Percentiles rank a stretch among this genome's conserved stretches.
These are phyloP conservation scores for Microcos paniculata DNA, from an alignment of 345 rosid species.

Conservation along the genomic window DNA sequence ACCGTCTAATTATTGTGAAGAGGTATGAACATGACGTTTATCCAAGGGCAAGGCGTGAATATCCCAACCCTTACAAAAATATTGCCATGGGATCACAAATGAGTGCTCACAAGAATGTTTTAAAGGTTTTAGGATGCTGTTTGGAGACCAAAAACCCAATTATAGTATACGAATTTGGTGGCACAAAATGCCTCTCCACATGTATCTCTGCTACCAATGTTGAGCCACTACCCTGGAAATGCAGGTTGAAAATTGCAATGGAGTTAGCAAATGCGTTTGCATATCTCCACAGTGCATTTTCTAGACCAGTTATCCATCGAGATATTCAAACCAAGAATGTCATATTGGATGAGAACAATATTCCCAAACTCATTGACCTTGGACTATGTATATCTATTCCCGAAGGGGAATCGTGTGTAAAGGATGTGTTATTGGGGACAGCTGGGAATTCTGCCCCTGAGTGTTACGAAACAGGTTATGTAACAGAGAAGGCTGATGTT, in stretches of 20 bases:
- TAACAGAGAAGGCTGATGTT: constrained; percentile 32
- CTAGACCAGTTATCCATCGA: constrained; percentile 18
- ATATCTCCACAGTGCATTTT: constrained; percentile 26
- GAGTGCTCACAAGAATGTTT: constrained; percentile 19
- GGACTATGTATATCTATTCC: constrained; percentile 14
- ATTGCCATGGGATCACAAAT: constrained; percentile 14
- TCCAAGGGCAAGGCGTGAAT: too few relatives aligned
- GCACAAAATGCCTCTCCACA: constrained; percentile 7
- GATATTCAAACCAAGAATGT: neutral
- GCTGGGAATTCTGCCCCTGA: constrained; percentile 10
- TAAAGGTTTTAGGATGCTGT: constrained; percentile 34
- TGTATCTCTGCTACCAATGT: neutral
- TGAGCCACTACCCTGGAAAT: constrained; percentile 14
- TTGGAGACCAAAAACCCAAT: constrained; percentile 16
- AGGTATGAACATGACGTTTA: too few relatives aligned
- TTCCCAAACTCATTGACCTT: constrained; percentile 20
- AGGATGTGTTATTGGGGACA: constrained; percentile 3
- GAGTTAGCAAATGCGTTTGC: constrained; percentile 21
- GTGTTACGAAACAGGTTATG: neutral
- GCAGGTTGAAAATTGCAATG: constrained; percentile 24
- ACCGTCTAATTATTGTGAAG: constrained; percentile 17
- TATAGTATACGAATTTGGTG: constrained; percentile 20
- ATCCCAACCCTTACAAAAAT: neutral
- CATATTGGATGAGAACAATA: constrained; percentile 5
- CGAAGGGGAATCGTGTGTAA: constrained; percentile 16